Percentiles rank a stretch among this genome's conserved stretches.
Evolutionary conservation across 2,329 filamentous ascomycete species (phyloP).

Genomic region (Beauveria medogensis): DNA sequence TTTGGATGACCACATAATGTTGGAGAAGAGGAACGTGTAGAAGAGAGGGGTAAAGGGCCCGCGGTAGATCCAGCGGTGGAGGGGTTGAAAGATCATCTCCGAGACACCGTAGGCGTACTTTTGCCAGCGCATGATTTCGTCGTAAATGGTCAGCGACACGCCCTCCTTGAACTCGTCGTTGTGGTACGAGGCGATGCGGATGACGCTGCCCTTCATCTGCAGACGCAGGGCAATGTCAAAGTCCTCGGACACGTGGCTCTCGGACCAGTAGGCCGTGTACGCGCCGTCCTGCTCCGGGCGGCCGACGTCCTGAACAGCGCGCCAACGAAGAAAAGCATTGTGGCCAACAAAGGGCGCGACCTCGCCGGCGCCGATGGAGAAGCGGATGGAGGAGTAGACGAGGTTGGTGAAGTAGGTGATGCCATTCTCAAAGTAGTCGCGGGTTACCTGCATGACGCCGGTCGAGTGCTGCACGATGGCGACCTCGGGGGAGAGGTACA

Average conservation of each 20-base stretch:
- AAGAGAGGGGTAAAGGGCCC: slow-evolving; percentile 62
- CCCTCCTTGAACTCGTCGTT: slow-evolving; percentile 65
- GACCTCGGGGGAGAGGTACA: slow-evolving; percentile 61
- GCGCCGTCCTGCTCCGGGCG: slow-evolving; percentile 42
- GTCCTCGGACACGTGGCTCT: slow-evolving; percentile 68
- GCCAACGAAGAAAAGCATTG: slow-evolving; percentile 68
- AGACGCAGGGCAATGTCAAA: slow-evolving; percentile 69
- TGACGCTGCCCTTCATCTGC: slow-evolving; percentile 58
- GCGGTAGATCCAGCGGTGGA: slow-evolving; percentile 51
- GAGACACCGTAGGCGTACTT: slow-evolving; percentile 68
- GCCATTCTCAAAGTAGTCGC: slow-evolving; percentile 63
- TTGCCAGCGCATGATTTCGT: slow-evolving; percentile 64
- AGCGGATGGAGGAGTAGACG: slow-evolving; percentile 66
- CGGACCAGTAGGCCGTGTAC: slow-evolving; percentile 65
- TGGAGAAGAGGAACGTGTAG: slow-evolving; percentile 48
- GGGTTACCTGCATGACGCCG: slow-evolving; percentile 68
- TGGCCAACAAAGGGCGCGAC: slow-evolving; percentile 70
- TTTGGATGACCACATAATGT: slow-evolving; percentile 58
- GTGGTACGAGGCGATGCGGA: slow-evolving; percentile 62
- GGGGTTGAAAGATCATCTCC: slow-evolving; percentile 61
- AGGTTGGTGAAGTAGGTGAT: slow-evolving; percentile 76
- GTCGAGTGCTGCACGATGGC: slow-evolving; percentile 66
- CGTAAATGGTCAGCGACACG: slow-evolving; percentile 65
- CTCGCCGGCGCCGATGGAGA: slow-evolving; percentile 62
- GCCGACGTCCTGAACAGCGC: slow-evolving; percentile 29